A percentile compares a stretch with the other conserved stretches of the same genome.
Conservation (phyloP, 345 rosid species). For the Brassica napus region DNA sequence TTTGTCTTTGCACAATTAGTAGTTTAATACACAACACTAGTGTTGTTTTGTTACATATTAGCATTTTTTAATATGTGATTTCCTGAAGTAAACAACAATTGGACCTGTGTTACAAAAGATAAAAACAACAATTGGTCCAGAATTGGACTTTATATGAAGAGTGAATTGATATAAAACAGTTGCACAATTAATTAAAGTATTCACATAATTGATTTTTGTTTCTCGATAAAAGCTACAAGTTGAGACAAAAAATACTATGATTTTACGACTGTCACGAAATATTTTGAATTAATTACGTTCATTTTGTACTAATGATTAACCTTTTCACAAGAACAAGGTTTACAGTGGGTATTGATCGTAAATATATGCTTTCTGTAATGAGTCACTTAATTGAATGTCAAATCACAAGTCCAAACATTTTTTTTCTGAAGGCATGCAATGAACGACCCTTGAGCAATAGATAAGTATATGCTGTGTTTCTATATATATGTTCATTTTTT, state of each 20-base stretch:
- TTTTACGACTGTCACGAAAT: too few relatives aligned
- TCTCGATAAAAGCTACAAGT: not conserved
- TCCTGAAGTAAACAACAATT: not conserved
- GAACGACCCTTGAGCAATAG: constrained; percentile 11
- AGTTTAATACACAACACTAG: constrained; percentile 17
- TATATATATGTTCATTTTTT: not conserved
- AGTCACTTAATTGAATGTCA: not conserved
- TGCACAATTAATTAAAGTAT: not conserved
- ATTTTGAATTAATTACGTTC: too few relatives aligned
- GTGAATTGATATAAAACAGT: not conserved
- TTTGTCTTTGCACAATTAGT: constrained; percentile 29
- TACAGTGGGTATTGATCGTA: not conserved
- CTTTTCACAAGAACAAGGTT: not conserved
- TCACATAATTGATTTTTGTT: not conserved
- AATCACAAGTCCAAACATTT: constrained; percentile 1
- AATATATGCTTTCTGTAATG: not conserved
- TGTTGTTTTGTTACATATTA: constrained; percentile 8
- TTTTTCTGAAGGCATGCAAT: constrained; percentile 8
- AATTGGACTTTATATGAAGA: not conserved
- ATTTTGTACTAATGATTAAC: not conserved
- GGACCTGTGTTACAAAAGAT: not conserved
- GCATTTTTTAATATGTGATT: constrained; percentile 22
- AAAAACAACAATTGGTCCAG: not conserved
- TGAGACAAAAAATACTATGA: too few relatives aligned
- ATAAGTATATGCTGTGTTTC: not conserved